Evolutionary conservation across 208 protist genomes (phyloP).

Genomic region (Trypanosoma lewisi): DNA sequence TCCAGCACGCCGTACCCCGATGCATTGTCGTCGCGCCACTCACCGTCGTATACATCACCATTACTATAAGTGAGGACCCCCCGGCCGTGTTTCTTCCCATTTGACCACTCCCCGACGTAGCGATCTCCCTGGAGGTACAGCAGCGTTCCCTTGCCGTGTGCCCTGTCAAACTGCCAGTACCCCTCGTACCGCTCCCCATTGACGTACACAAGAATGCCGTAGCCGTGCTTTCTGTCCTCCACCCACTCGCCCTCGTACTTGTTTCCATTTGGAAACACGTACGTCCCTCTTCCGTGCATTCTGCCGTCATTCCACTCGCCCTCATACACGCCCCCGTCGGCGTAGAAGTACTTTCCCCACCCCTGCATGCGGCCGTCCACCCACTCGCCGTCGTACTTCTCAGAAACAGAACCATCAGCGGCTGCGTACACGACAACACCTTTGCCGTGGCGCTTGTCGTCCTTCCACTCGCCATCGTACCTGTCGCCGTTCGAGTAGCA

Average conservation of each 20-base stretch:
- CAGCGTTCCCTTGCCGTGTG: conserved; percentile 87
- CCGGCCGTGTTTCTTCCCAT: conserved; percentile 89
- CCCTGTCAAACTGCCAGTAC: conserved; percentile 90
- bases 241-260: conserved; percentile 95
- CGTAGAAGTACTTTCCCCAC: conserved; percentile 93
- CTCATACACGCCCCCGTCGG: conserved; percentile 92
- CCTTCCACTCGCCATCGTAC: conserved; percentile 93
- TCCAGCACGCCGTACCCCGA: conserved; percentile 82
- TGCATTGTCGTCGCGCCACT: conserved; percentile 86
- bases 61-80: conserved; percentile 90
- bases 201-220: conserved; percentile 86
- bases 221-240: conserved; percentile 91
- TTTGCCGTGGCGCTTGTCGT: conserved; percentile 92
- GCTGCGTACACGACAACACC: conserved; percentile 89
- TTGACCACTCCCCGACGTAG: conserved; percentile 90
- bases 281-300: conserved; percentile 90
- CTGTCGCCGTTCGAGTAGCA: conserved; percentile 88
- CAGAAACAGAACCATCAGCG: conserved; percentile 88
- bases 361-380: conserved; percentile 93
- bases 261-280: conserved; percentile 94
- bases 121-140: conserved; percentile 90
- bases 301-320: conserved; percentile 91
- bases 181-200: conserved; percentile 89
- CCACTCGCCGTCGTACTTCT: conserved; percentile 95
- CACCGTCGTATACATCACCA: conserved; percentile 89